Percentiles rank a stretch among this genome's conserved stretches.
Evolutionary conservation across 2,329 filamentous ascomycete genomes (phyloP).

Genomic region (Verticillium nonalfalfae): DNA sequence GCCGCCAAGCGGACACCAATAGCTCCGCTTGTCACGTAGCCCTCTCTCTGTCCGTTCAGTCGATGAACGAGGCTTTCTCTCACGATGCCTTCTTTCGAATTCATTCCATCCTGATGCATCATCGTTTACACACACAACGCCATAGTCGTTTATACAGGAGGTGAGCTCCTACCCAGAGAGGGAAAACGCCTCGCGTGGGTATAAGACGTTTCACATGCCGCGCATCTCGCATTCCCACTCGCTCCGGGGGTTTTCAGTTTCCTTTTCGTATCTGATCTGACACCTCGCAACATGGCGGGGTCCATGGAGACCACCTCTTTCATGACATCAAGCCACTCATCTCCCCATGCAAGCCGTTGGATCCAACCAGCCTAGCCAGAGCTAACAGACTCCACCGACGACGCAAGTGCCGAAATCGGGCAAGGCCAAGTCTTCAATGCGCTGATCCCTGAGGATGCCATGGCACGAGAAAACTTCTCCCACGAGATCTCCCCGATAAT

Average conservation of each 20-base stretch:
- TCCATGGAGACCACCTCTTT: neutral
- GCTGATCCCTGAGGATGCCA: neutral
- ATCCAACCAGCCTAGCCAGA: neutral
- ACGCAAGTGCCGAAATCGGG: neutral
- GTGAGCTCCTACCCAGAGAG: neutral
- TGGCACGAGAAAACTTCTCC: neutral
- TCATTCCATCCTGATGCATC: neutral
- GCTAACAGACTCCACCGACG: neutral
- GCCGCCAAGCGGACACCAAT: no score
- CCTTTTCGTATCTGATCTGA: neutral
- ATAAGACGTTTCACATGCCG: neutral
- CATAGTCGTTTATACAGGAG: neutral
- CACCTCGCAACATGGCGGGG: neutral
- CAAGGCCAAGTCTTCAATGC: neutral
- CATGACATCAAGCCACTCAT: neutral
- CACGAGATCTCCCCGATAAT: neutral
- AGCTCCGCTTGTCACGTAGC: neutral
- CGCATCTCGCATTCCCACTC: neutral
- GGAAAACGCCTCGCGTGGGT: neutral
- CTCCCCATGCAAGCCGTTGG: neutral
- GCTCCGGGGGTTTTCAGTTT: neutral
- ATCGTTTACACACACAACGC: neutral
- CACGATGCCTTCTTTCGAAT: neutral
- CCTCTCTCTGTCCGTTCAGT: neutral
- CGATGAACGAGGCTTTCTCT: neutral